phyloP scores from a whole-genome alignment of 2,329 filamentous ascomycete genomes.

The Xylaria multiplex region DNA sequence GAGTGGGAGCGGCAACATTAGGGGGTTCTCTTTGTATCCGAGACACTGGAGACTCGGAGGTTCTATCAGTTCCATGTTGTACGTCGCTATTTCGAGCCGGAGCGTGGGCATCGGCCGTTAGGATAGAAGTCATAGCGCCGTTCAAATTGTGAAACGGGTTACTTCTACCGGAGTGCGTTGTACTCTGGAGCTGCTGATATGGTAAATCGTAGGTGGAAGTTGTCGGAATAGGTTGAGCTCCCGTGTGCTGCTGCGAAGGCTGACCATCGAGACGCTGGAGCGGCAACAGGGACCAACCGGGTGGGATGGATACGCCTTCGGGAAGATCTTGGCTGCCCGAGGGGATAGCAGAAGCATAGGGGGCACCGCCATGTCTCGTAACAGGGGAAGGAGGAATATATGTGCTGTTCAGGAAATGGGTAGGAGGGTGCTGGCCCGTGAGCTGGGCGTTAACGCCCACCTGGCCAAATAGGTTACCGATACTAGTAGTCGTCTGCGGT shows the following conservation, averaged over 20 bases:
- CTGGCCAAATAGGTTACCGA: constrained; percentile 38
- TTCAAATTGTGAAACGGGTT: constrained; percentile 17
- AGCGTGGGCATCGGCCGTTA: constrained; percentile 21
- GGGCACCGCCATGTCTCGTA: constrained; percentile 59
- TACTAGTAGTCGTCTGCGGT: constrained; percentile 46
- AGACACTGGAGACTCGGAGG: constrained; percentile 29
- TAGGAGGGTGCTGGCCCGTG: constrained; percentile 33
- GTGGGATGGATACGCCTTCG: constrained; percentile 70
- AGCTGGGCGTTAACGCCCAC: constrained; percentile 36
- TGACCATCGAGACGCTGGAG: constrained; percentile 64
- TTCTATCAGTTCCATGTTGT: constrained; percentile 15
- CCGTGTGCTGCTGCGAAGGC: constrained; percentile 35
- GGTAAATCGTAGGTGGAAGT: constrained; percentile 30
- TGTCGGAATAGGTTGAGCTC: constrained; percentile 32
- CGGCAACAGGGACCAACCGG: constrained; percentile 72
- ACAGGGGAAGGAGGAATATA: constrained; percentile 55
- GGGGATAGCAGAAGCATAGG: constrained; percentile 63
- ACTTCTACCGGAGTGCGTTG: constrained; percentile 26
- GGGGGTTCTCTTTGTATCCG: constrained; percentile 42
- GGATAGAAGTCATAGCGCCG: constrained; percentile 18
- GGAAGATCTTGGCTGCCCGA: constrained; percentile 70
- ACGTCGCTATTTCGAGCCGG: constrained; percentile 19
- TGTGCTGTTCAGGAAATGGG: constrained; percentile 43
- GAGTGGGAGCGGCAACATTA: constrained; percentile 59
- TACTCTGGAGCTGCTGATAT: constrained; percentile 35